phyloP scores from a whole-genome alignment of 2,329 filamentous ascomycete genomes.

The Catunica adiposa region DNA sequence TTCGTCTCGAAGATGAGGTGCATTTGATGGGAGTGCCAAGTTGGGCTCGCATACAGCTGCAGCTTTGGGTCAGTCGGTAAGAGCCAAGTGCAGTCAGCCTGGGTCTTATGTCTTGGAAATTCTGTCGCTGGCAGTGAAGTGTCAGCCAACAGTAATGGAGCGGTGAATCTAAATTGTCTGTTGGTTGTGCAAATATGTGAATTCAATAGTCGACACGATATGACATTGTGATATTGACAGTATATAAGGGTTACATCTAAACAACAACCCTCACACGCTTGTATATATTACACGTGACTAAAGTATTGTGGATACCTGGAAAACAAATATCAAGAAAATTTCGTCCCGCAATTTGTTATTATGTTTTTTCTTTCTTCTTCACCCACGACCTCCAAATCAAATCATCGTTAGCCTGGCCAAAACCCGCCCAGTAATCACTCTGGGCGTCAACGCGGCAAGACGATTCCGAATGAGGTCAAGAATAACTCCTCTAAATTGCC shows the following conservation, averaged over 20 bases:
- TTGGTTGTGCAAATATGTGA: no score
- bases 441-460: constrained; percentile 27
- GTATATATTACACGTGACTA: neutral
- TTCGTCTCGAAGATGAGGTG: neutral
- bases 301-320: neutral
- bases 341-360: constrained; percentile 5
- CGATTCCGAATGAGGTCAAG: constrained; percentile 39
- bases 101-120: neutral
- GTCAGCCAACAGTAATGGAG: neutral
- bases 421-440: constrained; percentile 9
- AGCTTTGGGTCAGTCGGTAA: neutral
- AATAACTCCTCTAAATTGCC: constrained; percentile 32
- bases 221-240: no score
- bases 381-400: constrained; percentile 30
- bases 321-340: constrained; percentile 8
- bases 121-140: neutral
- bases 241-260: constrained; percentile 5
- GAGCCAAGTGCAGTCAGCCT: neutral
- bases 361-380: constrained; percentile 21
- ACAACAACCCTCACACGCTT: neutral
- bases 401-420: constrained; percentile 24
- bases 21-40: neutral
- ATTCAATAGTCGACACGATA: no score
- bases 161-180: no score
- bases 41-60: neutral